Base-by-base conservation (phyloP, 2,329 filamentous ascomycete genomes). In the Talaromyces rugulosus region DNA sequence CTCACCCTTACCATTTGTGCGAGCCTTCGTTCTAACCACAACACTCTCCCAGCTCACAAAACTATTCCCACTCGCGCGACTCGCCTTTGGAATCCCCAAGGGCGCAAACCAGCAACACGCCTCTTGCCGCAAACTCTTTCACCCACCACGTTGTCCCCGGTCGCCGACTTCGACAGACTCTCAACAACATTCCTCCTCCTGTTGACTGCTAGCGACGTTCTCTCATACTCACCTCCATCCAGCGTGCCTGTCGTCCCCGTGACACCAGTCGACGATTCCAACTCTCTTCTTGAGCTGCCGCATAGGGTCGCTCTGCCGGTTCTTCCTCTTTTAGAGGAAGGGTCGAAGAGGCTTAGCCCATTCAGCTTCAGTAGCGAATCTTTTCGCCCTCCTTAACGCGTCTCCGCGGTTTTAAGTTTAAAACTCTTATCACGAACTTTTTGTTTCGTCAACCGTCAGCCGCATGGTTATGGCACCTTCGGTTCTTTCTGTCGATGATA, bases 321-420 rank as follows among this genome's bases (percentile, higher is more conserved):
- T 96, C 94, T 98, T 98, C 94, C 93, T 96, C 94, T 95, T 83
- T 83, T 83, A 80, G 94, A 93, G 95, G 95, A 94, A 96, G 95
- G 95, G 92, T 96, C 92, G 90, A 92, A 90, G 89, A 94, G 92
- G 89, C 91, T 91, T 92, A 90, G 92, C 89, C 91, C 90, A 87
- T 88, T 89, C 85, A 89, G 84, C 85, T 85, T 90, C 85, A 91
- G 89, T 88, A 89, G 91, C 85, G 90, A 91, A 84, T 90, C 89
- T 82, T 96, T 93, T 83, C 89, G 91, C 87, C 95, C 95, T 80
- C 95, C 95, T 78, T 98, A 98, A 92, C 82, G 89, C 73, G 63
- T 63, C 36, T 11, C 16, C 40, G 23, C 16, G 62, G 51, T 66
- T 58, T 64, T 62, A 66, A 53, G 61, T 66, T 47, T 54, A 53